A percentile compares a stretch with the other conserved stretches of the same genome.
phyloP scores from a whole-genome alignment of 331 rosid genomes.

The Pyrus hybrid region DNA sequence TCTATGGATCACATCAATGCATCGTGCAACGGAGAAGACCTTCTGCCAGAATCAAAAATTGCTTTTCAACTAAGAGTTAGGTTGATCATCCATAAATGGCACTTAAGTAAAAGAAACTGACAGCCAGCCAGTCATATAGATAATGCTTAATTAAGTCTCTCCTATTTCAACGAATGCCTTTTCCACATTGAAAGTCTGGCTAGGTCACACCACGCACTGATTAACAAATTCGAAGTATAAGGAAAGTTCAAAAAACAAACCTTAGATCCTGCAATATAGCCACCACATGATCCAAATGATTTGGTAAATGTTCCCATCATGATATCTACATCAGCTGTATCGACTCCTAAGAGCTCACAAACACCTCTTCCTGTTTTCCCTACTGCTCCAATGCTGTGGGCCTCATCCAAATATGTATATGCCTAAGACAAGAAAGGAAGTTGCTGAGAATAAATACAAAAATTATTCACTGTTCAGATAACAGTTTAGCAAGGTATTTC shows the following conservation, averaged over 20 bases:
- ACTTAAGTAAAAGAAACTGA: neutral
- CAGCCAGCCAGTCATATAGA: neutral
- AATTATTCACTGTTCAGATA: neutral
- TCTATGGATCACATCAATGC: neutral
- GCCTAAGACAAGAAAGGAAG: slow-evolving; percentile 33
- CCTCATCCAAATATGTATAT: slow-evolving; percentile 83
- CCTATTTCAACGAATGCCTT: neutral
- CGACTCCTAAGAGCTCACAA: slow-evolving; percentile 88
- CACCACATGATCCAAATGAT: slow-evolving; percentile 93
- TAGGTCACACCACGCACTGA: neutral
- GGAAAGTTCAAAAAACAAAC: slow-evolving; percentile 21
- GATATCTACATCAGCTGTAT: slow-evolving; percentile 80
- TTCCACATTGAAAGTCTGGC: neutral
- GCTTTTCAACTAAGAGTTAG: neutral
- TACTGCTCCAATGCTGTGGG: slow-evolving; percentile 99
- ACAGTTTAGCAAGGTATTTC: neutral
- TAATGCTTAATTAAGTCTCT: neutral
- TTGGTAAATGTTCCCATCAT: slow-evolving; percentile 99
- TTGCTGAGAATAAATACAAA: neutral
- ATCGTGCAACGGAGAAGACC: neutral
- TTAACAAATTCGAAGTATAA: neutral
- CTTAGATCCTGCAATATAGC: slow-evolving; percentile 92
- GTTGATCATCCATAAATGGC: neutral
- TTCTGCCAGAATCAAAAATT: neutral
- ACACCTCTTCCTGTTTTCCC: slow-evolving; percentile 90